A percentile compares a stretch with the other conserved stretches of the same genome.
Evolutionary conservation across 176 grass and related monocot genomes (phyloP).

Genomic region (Themeda triandra): DNA sequence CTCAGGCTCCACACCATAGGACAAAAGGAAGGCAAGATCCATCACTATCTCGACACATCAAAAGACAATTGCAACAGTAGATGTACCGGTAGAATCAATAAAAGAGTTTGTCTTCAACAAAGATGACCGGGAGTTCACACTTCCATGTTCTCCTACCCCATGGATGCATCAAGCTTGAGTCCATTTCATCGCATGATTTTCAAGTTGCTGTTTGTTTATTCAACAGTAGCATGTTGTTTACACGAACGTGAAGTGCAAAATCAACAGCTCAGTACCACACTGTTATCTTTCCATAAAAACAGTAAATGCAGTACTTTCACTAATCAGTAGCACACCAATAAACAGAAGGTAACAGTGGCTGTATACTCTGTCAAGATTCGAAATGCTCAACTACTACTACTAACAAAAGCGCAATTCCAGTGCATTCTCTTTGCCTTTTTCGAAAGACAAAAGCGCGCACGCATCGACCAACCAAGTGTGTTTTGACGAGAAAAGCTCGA

Average conservation of each 20-base stretch:
- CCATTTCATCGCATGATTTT: neutral
- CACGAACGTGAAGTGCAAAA: neutral
- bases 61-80: neutral
- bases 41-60: neutral
- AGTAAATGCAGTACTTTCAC: neutral
- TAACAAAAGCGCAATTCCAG: slow-evolving; percentile 22
- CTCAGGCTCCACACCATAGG: slow-evolving; percentile 22
- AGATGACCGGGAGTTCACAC: neutral
- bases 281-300: neutral
- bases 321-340: neutral
- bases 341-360: neutral
- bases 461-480: neutral
- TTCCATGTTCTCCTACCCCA: slow-evolving; percentile 3
- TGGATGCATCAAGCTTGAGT: slow-evolving; percentile 5
- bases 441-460: neutral
- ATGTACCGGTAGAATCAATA: slow-evolving; percentile 7
- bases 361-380: neutral
- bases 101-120: neutral
- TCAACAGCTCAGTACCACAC: neutral
- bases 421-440: slow-evolving; percentile 10
- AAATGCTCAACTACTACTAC: neutral
- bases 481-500: neutral
- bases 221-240: neutral
- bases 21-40: slow-evolving; percentile 28
- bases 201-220: neutral